These are phyloP conservation scores for Candida labiduridarum DNA, from an alignment of 1,139 yeast species.

Conservation along the genomic window DNA sequence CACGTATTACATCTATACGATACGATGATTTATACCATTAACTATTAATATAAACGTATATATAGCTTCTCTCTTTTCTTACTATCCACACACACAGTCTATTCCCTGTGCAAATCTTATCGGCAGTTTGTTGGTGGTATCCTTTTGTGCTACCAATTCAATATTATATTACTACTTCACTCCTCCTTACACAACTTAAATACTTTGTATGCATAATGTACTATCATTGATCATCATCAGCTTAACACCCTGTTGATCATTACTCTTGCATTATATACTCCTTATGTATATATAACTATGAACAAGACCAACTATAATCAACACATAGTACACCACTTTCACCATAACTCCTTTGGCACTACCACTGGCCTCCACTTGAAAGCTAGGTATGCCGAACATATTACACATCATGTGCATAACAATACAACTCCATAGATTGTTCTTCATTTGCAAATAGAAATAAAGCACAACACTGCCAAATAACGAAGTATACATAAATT, in stretches of 20 bases:
- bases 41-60: too few relatives aligned
- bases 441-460: conserved; percentile 48
- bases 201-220: neutral
- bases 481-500: conserved; percentile 69
- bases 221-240: neutral
- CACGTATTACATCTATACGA: too few relatives aligned
- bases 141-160: too few relatives aligned
- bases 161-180: too few relatives aligned
- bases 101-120: too few relatives aligned
- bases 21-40: too few relatives aligned
- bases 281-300: conserved; percentile 6
- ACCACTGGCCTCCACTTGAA: conserved; percentile 23
- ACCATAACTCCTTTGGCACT: conserved; percentile 11
- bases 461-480: conserved; percentile 79
- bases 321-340: conserved; percentile 37
- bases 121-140: too few relatives aligned
- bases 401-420: conserved; percentile 77
- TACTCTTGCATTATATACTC: conserved; percentile 1
- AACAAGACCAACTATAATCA: conserved; percentile 44
- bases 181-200: too few relatives aligned
- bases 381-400: conserved; percentile 71
- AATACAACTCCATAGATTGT: conserved; percentile 64
- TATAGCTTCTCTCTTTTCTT: too few relatives aligned
- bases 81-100: too few relatives aligned
- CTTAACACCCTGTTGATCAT: neutral